phyloP scores from a whole-genome alignment of 2,329 filamentous ascomycete species.

The Myrmaecium sp. region DNA sequence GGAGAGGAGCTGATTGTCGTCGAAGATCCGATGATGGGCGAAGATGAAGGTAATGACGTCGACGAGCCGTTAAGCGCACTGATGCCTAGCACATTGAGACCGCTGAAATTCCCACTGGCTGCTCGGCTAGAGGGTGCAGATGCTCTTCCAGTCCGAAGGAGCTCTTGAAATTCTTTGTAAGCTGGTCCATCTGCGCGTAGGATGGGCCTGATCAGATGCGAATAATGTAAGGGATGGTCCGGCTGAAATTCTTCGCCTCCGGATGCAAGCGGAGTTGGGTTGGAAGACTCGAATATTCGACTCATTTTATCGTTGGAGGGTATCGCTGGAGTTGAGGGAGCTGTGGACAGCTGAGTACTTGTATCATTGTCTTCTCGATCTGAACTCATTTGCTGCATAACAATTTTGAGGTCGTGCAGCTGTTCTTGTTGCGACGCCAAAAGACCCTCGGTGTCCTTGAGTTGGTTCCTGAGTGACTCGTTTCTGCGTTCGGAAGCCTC shows the following conservation, averaged over 20 bases:
- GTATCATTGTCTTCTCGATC: constrained; percentile 52
- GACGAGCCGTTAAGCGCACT: constrained; percentile 33
- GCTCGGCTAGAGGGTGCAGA: constrained; percentile 46
- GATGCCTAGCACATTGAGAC: constrained; percentile 41
- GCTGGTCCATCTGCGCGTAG: constrained; percentile 65
- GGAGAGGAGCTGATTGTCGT: constrained; percentile 15
- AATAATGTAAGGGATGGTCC: constrained; percentile 54
- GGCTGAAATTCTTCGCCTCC: constrained; percentile 37
- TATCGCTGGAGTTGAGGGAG: constrained; percentile 66
- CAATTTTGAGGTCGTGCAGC: constrained; percentile 71
- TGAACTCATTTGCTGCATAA: constrained; percentile 73
- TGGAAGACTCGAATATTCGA: constrained; percentile 43
- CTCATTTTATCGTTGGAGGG: constrained; percentile 38
- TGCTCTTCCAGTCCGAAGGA: constrained; percentile 46
- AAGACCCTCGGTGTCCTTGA: constrained; percentile 72
- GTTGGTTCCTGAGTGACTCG: constrained; percentile 69
- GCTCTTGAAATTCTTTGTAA: constrained; percentile 70
- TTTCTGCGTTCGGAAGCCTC: constrained; percentile 70
- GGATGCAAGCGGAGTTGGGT: constrained; percentile 31
- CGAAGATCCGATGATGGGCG: constrained; percentile 37
- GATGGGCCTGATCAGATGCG: constrained; percentile 67
- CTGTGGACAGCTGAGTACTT: constrained; percentile 44
- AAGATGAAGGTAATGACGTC: constrained; percentile 32
- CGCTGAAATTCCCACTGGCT: constrained; percentile 54
- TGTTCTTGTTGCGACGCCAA: constrained; percentile 88